Evolutionary conservation across 2,329 filamentous ascomycete species (phyloP).

Genomic region (Aschersonia sp.): DNA sequence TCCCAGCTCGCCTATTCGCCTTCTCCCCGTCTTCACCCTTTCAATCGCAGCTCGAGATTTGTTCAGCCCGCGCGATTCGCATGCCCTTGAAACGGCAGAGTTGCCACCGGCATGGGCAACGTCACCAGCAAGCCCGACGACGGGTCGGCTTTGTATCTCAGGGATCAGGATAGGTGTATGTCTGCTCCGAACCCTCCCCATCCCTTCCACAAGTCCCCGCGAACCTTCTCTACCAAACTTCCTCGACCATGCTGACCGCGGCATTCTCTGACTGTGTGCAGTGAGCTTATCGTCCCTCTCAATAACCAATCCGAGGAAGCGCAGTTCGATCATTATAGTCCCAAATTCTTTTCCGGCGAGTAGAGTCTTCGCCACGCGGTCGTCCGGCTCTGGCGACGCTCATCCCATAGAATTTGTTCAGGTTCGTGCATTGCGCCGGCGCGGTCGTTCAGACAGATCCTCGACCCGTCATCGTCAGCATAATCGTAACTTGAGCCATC

Average conservation of each 20-base stretch:
- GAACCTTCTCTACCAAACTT: background rate
- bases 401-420: constrained; percentile 80
- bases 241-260: background rate
- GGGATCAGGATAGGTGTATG: constrained; percentile 85
- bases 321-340: constrained; percentile 59
- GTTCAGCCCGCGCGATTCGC: background rate
- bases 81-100: constrained; percentile 4
- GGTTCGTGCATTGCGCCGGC: constrained; percentile 29
- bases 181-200: constrained; percentile 5
- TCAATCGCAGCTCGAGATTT: background rate
- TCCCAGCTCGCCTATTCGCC: constrained; percentile 3
- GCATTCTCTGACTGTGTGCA: constrained; percentile 20
- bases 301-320: constrained; percentile 66
- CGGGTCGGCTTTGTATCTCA: constrained; percentile 63
- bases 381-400: constrained; percentile 54
- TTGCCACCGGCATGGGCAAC: constrained; percentile 61
- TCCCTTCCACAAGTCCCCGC: background rate
- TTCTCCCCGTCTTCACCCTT: background rate
- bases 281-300: constrained; percentile 77
- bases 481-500: background rate
- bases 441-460: too few species aligned
- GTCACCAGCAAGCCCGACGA: constrained; percentile 83
- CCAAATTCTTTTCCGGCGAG: constrained; percentile 83
- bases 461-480: too few species aligned
- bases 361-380: constrained; percentile 57